Base-by-base conservation (phyloP, 805 yeast species). In the Nakazawaea laoshanensis region DNA sequence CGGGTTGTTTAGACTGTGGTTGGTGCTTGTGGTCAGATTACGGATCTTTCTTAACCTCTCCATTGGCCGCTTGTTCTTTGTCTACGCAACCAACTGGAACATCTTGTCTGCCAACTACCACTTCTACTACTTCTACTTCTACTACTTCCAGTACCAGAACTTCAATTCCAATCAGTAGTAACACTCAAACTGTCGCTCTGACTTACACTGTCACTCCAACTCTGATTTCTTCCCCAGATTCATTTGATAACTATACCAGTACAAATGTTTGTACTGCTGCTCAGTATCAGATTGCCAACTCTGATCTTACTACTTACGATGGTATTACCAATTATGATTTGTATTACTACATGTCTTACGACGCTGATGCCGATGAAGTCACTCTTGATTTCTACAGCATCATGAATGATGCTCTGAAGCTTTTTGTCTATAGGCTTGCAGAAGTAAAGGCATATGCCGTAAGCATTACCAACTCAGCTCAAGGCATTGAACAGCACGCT, bases 21-120 rank as follows among this genome's bases (percentile, higher is more conserved):
- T 57, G 61, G 62, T 57, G 61, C 36, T 40, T 57, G 33, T 57
- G 56, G 57, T 38, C 46, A 20, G 52, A 55, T 42, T 57, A 57
- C 42, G 50, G 49, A 17, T 32, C 41, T 2, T 55, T 42, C 43
- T 46, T 57, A 28, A 33, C 47, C 5, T 40, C 46, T 12, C 52
- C 60, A 7, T 36, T 55, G 29, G 47, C 40, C 14, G 49, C 40
- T 18, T 56, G 61, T 44, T 30, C 44, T 12, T 41, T 45, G 26
- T 41, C 51, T 12, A 45, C 54, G 23, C 44, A 46, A 19, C 60
- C 61, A 43, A 53, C 59, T 24, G 59, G 58, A 38, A 47, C 57
- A 15, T 12, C 31, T 4, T 51, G 58, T 44, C 14, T 12, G 13
- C 20, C 22, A 20, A 21, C 32, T 3, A 21, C 22, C 12, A 27